Evolutionary conservation across 495 filamentous ascomycete species (phyloP), one percentile per base, ranked within the genome.

Genomic region (Daldinia caldariorum): DNA sequence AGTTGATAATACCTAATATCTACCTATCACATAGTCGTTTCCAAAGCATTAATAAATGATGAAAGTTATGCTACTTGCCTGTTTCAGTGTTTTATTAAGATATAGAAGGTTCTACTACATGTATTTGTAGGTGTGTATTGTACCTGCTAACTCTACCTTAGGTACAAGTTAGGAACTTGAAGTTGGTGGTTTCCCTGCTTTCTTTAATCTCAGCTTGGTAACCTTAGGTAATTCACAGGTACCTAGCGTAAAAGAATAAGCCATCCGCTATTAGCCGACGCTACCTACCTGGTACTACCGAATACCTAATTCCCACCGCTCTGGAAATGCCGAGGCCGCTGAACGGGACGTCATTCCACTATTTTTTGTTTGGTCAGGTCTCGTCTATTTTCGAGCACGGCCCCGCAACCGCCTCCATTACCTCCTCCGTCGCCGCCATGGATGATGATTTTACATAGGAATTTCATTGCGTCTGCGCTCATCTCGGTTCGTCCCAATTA

Each of bases 401-500:
- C 69, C 64, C 64, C 69, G 58, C 69, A 67, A 61, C 51, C 18
- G 34, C 29, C 59, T 58, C 39, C 64, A 51, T 67, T 31, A 57
- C 43, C 18, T 22, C 18, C 54, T 58, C 39, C 64, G 45, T 67
- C 38, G 37, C 41, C 47, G 37, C 41, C 41, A 72, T 72, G 70
- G 51, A 58, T 35, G 51, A 58, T 35, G 34, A 22, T 61, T 64
- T 45, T 20, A 22, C 16, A 8, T 47, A 47, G 18, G 4, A 29
- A 38, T 51, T n/a, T 10, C 35, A 16, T 54, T 41, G 16, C 22
- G 47, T 53, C 49, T 35, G 16, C 22, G 47, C 58, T 66, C 51
- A 63, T 54, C 70, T 70, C 47, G 32, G 63, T 60, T 60, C 26
- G 41, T 58, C 47, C 55, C 49, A 60, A 73, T 67, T 66, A 66